Evolutionary conservation across 169 alveolate species (phyloP), one percentile per base, ranked within the genome.

Genomic region (Plasmodium knowlesi): DNA sequence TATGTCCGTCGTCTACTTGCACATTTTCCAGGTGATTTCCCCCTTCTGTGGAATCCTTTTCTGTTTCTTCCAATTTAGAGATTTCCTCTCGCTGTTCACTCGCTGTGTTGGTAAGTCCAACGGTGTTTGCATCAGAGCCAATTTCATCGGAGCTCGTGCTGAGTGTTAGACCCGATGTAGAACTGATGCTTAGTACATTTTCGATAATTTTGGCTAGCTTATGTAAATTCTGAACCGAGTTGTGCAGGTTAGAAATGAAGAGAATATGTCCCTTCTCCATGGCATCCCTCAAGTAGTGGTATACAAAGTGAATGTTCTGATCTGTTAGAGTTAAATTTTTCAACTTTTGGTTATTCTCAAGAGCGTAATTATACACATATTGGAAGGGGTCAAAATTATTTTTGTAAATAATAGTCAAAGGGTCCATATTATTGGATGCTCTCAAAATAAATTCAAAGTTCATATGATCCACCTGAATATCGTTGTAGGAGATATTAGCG

Each of bases 201-300:
- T 91, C 95, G 54, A 91, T 70, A 50, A 91, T 39, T 46, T 91
- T 91, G 25, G 81, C 41, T 74, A 91, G 39, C 61, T 91, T 91
- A 14, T 57, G 37, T 61, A 91, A 81, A 9, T 91, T 82, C 16
- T 74, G 71, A 22, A 14, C 43, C 30, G 92, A 80, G 83, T 91
- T 70, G 30, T 81, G 95, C 57, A 91, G 82, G 72, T 91, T 91
- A 14, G 95, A 81, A 81, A 91, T 91, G 61, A 57, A 91, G 28
- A 91, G 71, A 57, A 91, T 78, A 37, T 91, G 92, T 8, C 95
- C 95, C 6, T 91, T 82, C 83, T 91, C 81, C 92, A 91, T 91
- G 57, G 90, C 95, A 32, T 70, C 83, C 67, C n/a, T 91, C 30
- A 91, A 71, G 83, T 91, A 82, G 32, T 91, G 41, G 19, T 91